Base-by-base conservation (phyloP, 768 basidiomycete species). In the Arthromyces matolae region DNA sequence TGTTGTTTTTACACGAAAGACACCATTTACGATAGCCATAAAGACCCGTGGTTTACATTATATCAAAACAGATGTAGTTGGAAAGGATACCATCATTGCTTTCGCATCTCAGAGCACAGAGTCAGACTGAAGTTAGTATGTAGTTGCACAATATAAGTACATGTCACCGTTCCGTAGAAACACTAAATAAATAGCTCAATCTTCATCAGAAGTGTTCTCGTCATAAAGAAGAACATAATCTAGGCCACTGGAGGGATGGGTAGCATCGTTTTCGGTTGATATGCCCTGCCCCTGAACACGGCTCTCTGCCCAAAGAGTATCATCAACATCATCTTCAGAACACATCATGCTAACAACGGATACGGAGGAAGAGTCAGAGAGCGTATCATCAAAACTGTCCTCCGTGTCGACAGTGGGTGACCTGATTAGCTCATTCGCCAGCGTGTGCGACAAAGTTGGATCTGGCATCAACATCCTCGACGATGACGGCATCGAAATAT, bases 171-270 rank as follows among this genome's bases (percentile, higher is more conserved):
- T 3, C 39, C 16, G 13, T 13, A 47, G 22, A 32, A 16, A 49
- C 25, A n/a, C n/a, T n/a, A n/a, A 10, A 46, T 7, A 23, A 16
- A 9, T 23, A 33, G 13, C n/a, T 61, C 42, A 65, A 25, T 79
- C 77, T 32, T 77, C 79, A 27, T 80, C 80, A 0, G 78, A 79
- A 6, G 76, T 77, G 41, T 70, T 71, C 51, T 80, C 81, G 58
- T 87, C 87, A 53, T 86, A 89, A 49, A 89, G 63, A 47, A 89
- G 71, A 12, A 88, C 84, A 58, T 86, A 89, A 51, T 88, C 85
- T 53, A 76, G 63, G 5, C 61, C 61, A 29, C 71, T 66, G 31
- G 57, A 52, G 8, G 56, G 35, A 55, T 66, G 49, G 52, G 60
- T 52, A 41, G 53, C 52, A 8, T 51, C 45, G 53, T 67, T 42